Percentiles rank a stretch among this genome's conserved stretches.
These are phyloP conservation scores for Yarrowia divulgata DNA, from an alignment of 805 yeast species.

Conservation along the genomic window DNA sequence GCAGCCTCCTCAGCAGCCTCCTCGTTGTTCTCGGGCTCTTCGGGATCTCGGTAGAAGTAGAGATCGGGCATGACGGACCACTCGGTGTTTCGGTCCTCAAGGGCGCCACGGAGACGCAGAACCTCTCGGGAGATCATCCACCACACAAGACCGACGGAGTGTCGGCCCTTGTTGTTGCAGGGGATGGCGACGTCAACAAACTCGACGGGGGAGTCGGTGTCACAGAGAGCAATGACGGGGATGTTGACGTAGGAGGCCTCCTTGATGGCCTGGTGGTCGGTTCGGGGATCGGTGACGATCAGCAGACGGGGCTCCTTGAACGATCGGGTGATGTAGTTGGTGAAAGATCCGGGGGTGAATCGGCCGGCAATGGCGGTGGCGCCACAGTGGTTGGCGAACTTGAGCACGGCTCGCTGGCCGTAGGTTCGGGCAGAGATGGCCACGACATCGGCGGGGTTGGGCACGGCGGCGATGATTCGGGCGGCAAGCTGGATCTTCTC, in stretches of 20 bases:
- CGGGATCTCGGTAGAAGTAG: conserved; percentile 99
- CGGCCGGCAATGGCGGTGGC: conserved; percentile 99
- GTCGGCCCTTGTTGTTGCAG: conserved; percentile 99
- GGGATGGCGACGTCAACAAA: conserved; percentile 99
- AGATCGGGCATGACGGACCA: conserved; percentile 99
- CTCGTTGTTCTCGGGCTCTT: conserved; percentile 87
- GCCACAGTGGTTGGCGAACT: conserved; percentile 99
- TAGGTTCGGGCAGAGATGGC: conserved; percentile 99
- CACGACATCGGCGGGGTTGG: conserved; percentile 97
- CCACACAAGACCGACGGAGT: conserved; percentile 99
- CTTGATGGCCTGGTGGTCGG: conserved; percentile 99
- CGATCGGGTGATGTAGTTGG: conserved; percentile 99
- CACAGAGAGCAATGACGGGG: conserved; percentile 99
- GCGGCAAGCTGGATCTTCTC: conserved; percentile 99
- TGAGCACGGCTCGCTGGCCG: conserved; percentile 99
- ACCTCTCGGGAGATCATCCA: conserved; percentile 99
- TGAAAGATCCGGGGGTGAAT: conserved; percentile 99
- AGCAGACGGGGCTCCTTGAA: conserved; percentile 99
- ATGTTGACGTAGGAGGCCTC: conserved; percentile 99
- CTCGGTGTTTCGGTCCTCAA: conserved; percentile 93
- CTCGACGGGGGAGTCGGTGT: conserved; percentile 98
- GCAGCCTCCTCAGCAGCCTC: conserved; percentile 71
- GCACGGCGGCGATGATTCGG: conserved; percentile 98
- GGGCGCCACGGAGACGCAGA: conserved; percentile 96
- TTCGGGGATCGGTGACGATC: conserved; percentile 99